Evolutionary conservation across 768 basidiomycete species (phyloP), one percentile per base, ranked within the genome.

Genomic region (Hysterangium stoloniferum): DNA sequence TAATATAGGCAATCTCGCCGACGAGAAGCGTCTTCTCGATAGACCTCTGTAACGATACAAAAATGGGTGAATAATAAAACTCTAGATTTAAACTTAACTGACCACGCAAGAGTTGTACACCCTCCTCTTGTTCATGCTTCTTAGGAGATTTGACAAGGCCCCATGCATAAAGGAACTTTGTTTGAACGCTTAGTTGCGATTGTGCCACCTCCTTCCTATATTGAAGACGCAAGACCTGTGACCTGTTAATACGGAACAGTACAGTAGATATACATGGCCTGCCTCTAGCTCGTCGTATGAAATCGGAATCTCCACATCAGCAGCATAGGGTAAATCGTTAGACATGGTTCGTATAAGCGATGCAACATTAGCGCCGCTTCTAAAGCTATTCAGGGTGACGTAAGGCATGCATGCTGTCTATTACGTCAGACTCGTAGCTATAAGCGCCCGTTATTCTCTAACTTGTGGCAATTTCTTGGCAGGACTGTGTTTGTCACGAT

Each of bases 91-190:
- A n/a, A n/a, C n/a, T n/a, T n/a, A n/a, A n/a, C 68, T 54, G 59
- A 83, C 95, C 94, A 79, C 95, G 92, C 49, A 99, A 71, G 38
- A 98, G 63, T 56, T 80, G 79, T 42, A 98, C 91, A 19, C 96
- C 96, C 62, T 96, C 88, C 0, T 86, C 87, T 61, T 98, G 93
- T 59, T 96, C 78, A 27, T 88, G 84, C 35, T 79, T 76, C 58
- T 79, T 66, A 11, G 86, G 87, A 59, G 88, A 90, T 73, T 98
- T 98, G 46, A 98, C 89, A 28, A 95, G 73, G 2, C 95, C 95
- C 95, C 95, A 96, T 34, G 90, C 80, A 66, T 86, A 94, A 71
- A 98, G 98, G 73, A 99, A 99, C 65, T 91, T 94, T 34, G 93
- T 95, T 69, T 99, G 96, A 6, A 84, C 78, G 8, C 90, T 91